Evolutionary conservation across 306 rosid genomes (phyloP).

Genomic region (Quercus mongolica): DNA sequence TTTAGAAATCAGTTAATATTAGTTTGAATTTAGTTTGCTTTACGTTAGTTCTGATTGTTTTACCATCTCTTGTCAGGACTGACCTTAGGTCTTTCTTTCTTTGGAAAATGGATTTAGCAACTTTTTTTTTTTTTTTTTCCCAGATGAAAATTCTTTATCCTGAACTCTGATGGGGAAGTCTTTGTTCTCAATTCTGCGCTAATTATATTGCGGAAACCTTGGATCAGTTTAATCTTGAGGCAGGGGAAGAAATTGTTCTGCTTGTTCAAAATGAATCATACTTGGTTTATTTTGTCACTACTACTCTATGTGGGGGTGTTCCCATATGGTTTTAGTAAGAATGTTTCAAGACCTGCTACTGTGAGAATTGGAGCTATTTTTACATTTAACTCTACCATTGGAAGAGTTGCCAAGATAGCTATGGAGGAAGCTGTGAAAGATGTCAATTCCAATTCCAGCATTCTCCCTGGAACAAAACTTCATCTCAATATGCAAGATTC

Average conservation of each 20-base stretch:
- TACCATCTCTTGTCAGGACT: neutral
- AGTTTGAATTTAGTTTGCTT: neutral
- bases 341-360: conserved; percentile 46
- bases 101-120: neutral
- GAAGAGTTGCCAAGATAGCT: conserved; percentile 79
- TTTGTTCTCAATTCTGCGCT: neutral
- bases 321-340: conserved; percentile 24
- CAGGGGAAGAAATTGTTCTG: neutral
- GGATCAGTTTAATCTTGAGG: neutral
- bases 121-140: neutral
- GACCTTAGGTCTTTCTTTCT: neutral
- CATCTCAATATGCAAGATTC: conserved; percentile 38
- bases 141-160: neutral
- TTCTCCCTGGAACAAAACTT: conserved; percentile 62
- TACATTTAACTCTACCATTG: conserved; percentile 64
- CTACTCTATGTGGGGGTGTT: conserved; percentile 19
- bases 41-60: neutral
- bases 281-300: conserved; percentile 26
- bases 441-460: conserved; percentile 61
- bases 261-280: conserved; percentile 34
- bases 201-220: neutral
- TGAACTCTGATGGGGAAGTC: conserved; percentile 5
- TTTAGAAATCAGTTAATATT: neutral
- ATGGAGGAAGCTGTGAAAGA: conserved; percentile 77
- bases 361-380: conserved; percentile 81